Evolutionary conservation across 495 filamentous ascomycete genomes (phyloP).

Genomic region (Evansstolkia leycettana): DNA sequence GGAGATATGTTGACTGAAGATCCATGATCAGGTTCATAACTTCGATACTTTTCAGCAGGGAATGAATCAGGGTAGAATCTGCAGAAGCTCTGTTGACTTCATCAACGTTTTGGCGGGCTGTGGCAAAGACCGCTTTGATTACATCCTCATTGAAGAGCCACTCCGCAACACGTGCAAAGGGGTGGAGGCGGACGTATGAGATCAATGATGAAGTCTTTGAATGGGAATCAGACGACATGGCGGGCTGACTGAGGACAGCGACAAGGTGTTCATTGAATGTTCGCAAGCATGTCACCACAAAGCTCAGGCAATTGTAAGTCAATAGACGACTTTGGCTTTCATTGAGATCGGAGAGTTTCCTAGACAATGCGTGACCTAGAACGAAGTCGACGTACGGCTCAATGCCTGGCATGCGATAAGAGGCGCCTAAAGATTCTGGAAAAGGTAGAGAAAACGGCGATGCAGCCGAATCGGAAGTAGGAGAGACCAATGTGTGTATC

Average conservation of each 20-base stretch:
- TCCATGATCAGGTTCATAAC: slow-evolving; percentile 70
- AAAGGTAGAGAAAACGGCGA: slow-evolving; percentile 63
- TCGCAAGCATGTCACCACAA: slow-evolving; percentile 58
- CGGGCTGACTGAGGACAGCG: slow-evolving; percentile 62
- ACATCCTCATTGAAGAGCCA: slow-evolving; percentile 95
- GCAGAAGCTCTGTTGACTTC: slow-evolving; percentile 52
- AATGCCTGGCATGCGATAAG: slow-evolving; percentile 71
- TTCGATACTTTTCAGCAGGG: slow-evolving; percentile 61
- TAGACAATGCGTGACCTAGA: slow-evolving; percentile 57
- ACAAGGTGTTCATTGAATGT: slow-evolving; percentile 91
- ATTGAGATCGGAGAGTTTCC: slow-evolving; percentile 44
- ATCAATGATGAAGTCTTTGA: slow-evolving; percentile 58
- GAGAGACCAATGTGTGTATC: slow-evolving; percentile 53
- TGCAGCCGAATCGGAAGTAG: slow-evolving; percentile 35
- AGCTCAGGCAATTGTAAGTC: slow-evolving; percentile 65
- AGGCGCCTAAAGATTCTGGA: slow-evolving; percentile 72
- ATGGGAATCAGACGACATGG: slow-evolving; percentile 55
- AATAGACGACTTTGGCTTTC: slow-evolving; percentile 53
- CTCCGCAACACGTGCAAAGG: slow-evolving; percentile 87
- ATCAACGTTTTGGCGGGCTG: slow-evolving; percentile 56
- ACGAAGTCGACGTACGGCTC: slow-evolving; percentile 88
- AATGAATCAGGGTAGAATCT: slow-evolving; percentile 63
- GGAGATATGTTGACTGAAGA: slow-evolving; percentile 81
- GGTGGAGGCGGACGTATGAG: slow-evolving; percentile 73
- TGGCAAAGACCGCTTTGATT: slow-evolving; percentile 60